These are phyloP conservation scores for Daldinia caldariorum DNA, from an alignment of 495 filamentous ascomycete genomes.

Conservation along the genomic window DNA sequence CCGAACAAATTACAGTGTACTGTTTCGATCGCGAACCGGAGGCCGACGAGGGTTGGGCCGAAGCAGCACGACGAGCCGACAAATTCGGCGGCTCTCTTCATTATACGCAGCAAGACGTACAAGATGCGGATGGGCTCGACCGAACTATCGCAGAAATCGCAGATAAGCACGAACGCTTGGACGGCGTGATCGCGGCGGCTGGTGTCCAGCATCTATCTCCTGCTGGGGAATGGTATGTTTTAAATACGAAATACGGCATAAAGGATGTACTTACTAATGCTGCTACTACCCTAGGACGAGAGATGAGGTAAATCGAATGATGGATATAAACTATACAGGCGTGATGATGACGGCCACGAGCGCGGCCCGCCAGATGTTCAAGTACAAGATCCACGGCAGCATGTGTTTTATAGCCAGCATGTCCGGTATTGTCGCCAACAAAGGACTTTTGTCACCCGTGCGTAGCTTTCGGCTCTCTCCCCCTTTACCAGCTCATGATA, in stretches of 20 bases:
- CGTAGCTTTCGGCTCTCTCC: background rate
- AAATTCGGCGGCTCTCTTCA: constrained; percentile 66
- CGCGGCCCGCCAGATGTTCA: constrained; percentile 78
- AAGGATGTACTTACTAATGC: background rate
- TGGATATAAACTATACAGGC: constrained; percentile 80
- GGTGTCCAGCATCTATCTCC: constrained; percentile 76
- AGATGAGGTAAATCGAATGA: constrained; percentile 74
- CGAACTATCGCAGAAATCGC: constrained; percentile 64
- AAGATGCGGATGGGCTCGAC: constrained; percentile 65
- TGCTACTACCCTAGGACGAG: constrained; percentile 46
- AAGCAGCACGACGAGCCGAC: constrained; percentile 59
- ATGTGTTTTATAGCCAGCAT: constrained; percentile 80
- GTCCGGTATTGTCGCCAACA: constrained; percentile 77
- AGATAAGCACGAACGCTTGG: constrained; percentile 63
- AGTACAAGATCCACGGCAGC: constrained; percentile 73
- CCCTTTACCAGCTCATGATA: no score
- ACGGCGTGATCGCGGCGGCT: constrained; percentile 80
- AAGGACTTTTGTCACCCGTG: constrained; percentile 69
- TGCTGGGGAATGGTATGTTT: constrained; percentile 67
- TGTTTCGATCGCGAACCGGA: constrained; percentile 66
- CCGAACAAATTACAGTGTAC: constrained; percentile 59
- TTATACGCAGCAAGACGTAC: constrained; percentile 72
- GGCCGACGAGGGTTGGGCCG: constrained; percentile 61
- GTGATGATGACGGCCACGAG: constrained; percentile 79
- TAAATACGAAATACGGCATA: background rate